A percentile compares a stretch with the other conserved stretches of the same genome.
Evolutionary conservation across 2,329 filamentous ascomycete species (phyloP).

Genomic region (Xylariales sp.): DNA sequence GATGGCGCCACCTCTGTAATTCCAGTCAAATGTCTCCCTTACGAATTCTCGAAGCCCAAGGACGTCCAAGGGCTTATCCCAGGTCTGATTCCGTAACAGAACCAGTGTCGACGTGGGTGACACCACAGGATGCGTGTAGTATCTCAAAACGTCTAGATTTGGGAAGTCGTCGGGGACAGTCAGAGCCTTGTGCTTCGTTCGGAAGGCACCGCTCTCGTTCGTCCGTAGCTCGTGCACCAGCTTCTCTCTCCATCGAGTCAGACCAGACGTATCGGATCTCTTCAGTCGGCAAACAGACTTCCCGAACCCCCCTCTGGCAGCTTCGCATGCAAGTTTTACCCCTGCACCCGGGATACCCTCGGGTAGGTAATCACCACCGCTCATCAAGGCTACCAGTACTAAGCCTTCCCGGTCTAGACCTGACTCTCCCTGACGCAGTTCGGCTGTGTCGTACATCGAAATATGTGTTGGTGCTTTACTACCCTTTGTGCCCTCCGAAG

Average conservation of each 20-base stretch:
- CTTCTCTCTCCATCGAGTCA: conserved; percentile 66
- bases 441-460: conserved; percentile 66
- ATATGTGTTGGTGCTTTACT: conserved; percentile 78
- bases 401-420: conserved; percentile 81
- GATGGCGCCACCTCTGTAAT: conserved; percentile 68
- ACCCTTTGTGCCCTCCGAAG: conserved; percentile 60
- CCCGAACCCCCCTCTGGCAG: conserved; percentile 83
- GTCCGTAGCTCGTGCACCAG: conserved; percentile 73
- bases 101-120: conserved; percentile 57
- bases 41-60: conserved; percentile 67
- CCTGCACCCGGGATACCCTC: conserved; percentile 86
- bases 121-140: conserved; percentile 83
- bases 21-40: conserved; percentile 82
- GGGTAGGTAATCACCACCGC: conserved; percentile 89
- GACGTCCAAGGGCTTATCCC: conserved; percentile 62
- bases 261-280: conserved; percentile 50
- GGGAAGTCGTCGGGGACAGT: conserved; percentile 79
- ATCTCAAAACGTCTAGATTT: conserved; percentile 70
- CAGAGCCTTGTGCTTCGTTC: conserved; percentile 67
- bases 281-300: conserved; percentile 64
- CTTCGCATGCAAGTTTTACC: conserved; percentile 82
- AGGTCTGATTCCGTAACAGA: conserved; percentile 50
- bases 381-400: conserved; percentile 91
- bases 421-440: conserved; percentile 42
- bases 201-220: conserved; percentile 80